These are phyloP conservation scores for Plenodomus lindquistii DNA, from an alignment of 2,329 filamentous ascomycete genomes.

Conservation along the genomic window DNA sequence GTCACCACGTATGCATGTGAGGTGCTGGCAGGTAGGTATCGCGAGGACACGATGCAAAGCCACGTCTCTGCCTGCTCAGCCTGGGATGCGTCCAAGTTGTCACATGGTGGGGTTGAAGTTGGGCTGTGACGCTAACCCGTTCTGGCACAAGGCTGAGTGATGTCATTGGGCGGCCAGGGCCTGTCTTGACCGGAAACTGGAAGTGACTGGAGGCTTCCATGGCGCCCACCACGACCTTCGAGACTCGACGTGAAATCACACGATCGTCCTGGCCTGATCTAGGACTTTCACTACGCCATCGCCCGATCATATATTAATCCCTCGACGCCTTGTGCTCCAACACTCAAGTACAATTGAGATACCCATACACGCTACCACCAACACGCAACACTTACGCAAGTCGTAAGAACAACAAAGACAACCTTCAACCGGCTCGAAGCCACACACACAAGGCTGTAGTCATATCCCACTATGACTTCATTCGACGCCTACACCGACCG, in stretches of 20 bases:
- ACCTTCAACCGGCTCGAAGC: constrained; percentile 19
- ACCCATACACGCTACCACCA: constrained; percentile 13
- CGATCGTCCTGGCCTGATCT: constrained; percentile 30
- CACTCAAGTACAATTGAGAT: constrained; percentile 12
- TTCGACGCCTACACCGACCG: constrained; percentile 92
- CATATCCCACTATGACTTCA: constrained; percentile 63
- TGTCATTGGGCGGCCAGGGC: constrained; percentile 12
- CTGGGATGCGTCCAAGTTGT: not conserved
- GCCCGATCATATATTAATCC: constrained; percentile 29
- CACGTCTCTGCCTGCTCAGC: too few relatives aligned
- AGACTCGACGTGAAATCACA: constrained; percentile 27
- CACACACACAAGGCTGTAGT: constrained; percentile 23
- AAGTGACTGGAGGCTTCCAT: constrained; percentile 35
- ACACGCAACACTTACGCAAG: constrained; percentile 15
- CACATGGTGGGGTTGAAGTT: not conserved
- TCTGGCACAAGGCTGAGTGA: constrained; percentile 5
- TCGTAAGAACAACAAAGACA: constrained; percentile 11
- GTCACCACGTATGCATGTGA: too few relatives aligned
- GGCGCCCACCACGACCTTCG: constrained; percentile 20
- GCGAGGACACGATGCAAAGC: too few relatives aligned
- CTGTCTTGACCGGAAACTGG: constrained; percentile 19
- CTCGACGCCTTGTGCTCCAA: constrained; percentile 8
- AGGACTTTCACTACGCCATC: constrained; percentile 13
- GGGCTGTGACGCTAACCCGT: not conserved
- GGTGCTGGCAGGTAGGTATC: too few relatives aligned